A percentile compares a stretch with the other conserved stretches of the same genome.
Evolutionary conservation across 208 protist species (phyloP).

Genomic region (Blastocrithidia nonstop): DNA sequence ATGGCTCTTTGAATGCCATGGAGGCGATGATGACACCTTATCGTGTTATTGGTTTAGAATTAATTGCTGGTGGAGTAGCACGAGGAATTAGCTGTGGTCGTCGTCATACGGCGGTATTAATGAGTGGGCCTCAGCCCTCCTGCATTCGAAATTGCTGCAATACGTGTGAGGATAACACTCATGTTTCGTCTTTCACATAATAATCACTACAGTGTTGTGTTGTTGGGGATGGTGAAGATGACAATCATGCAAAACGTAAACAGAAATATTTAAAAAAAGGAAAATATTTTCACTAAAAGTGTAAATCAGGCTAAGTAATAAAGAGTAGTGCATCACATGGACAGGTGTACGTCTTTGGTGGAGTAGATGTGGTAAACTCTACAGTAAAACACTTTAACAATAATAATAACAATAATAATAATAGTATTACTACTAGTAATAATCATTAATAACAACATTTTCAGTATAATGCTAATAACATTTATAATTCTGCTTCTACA

Average conservation of each 20-base stretch:
- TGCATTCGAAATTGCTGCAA: constrained; percentile 43
- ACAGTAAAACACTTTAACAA: background rate
- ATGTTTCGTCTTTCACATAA: too few species aligned
- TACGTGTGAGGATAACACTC: constrained; percentile 4
- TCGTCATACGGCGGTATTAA: constrained; percentile 72
- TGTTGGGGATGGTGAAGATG: too few species aligned
- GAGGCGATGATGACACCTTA: constrained; percentile 56
- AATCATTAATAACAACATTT: background rate
- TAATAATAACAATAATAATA: constrained; percentile 2
- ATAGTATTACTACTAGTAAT: background rate
- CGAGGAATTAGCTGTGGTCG: constrained; percentile 64
- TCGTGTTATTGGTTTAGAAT: constrained; percentile 61
- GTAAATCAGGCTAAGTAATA: too few species aligned
- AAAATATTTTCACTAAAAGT: background rate
- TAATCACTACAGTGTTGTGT: too few species aligned
- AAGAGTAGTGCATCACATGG: constrained; percentile 15
- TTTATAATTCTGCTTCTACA: background rate
- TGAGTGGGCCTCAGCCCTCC: constrained; percentile 61
- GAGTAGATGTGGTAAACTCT: constrained; percentile 8
- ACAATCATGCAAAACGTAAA: too few species aligned
- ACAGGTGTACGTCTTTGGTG: constrained; percentile 67
- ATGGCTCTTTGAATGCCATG: background rate
- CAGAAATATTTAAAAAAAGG: too few species aligned
- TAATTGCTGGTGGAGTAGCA: constrained; percentile 53
- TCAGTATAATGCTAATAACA: background rate